Evolutionary conservation across 192 early-diverging fungal genomes (phyloP).

Genomic region (Diversispora eburnea): DNA sequence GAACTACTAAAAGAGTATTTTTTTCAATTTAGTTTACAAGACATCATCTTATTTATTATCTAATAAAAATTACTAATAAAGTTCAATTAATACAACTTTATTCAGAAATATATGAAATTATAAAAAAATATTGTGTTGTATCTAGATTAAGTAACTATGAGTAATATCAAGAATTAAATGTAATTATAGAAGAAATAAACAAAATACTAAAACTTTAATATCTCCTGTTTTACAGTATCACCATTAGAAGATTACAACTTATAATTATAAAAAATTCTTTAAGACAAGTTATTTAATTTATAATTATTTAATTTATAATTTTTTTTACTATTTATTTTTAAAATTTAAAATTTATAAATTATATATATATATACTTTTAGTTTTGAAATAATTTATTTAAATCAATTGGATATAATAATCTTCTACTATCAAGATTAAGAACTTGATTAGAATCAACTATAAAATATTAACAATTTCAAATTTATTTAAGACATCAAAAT

Average conservation of each 20-base stretch:
- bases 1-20: not conserved
- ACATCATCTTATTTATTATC: not conserved
- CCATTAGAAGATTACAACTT: slow-evolving; percentile 9
- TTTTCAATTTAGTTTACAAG: slow-evolving; percentile 13
- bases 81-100: slow-evolving; percentile 6
- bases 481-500: not conserved
- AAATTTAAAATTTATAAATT: too few relatives aligned
- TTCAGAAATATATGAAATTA: not conserved
- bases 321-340: too few relatives aligned
- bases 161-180: slow-evolving; percentile 7
- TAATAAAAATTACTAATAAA: slow-evolving; percentile 14
- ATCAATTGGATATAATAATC: slow-evolving; percentile 6
- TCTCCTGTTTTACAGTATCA: not conserved
- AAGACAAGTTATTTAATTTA: too few relatives aligned
- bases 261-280: not conserved
- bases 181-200: not conserved
- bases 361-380: not conserved
- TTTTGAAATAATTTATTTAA: not conserved
- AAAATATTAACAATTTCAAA: not conserved
- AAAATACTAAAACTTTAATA: slow-evolving; percentile 1
- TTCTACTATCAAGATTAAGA: not conserved
- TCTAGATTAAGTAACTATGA: not conserved
- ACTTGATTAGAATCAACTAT: not conserved
- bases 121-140: slow-evolving; percentile 1
- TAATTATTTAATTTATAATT: too few relatives aligned